phyloP scores from a whole-genome alignment of 805 yeast genomes.

The Hanseniaspora hatyaiensis region DNA sequence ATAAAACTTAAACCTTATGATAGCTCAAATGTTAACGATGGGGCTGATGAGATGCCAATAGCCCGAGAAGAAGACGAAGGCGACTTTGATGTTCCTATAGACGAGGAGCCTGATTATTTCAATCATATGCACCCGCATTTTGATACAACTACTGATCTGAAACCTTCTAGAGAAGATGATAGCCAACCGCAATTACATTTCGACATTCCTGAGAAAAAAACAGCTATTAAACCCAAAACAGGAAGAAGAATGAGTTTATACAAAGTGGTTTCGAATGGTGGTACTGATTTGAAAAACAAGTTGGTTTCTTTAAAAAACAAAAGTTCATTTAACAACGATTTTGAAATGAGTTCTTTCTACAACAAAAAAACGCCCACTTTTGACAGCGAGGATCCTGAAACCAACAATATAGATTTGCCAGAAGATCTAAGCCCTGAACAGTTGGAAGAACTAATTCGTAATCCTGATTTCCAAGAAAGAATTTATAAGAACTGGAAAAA shows the following conservation, averaged over 20 bases:
- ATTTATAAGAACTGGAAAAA: conserved; percentile 16
- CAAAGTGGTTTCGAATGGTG: background rate
- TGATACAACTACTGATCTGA: background rate
- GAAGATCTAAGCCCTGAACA: background rate
- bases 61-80: conserved; percentile 1
- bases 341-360: background rate
- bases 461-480: conserved; percentile 18
- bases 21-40: background rate
- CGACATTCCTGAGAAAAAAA: conserved; percentile 7
- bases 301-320: background rate
- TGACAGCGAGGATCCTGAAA: background rate
- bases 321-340: background rate
- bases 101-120: conserved; percentile 6
- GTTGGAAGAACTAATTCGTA: conserved; percentile 10
- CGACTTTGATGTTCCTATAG: background rate
- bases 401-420: background rate
- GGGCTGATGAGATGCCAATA: background rate
- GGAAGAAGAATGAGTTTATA: background rate
- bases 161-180: background rate
- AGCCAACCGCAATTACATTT: conserved; percentile 13
- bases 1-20: background rate
- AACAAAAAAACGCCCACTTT: too few species aligned
- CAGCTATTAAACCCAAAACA: background rate
- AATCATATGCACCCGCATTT: background rate
- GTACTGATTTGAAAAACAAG: background rate